Percentiles rank a stretch among this genome's conserved stretches.
Conservation (phyloP, 2,329 filamentous ascomycete species). For the Paraconiothyrium sp. region DNA sequence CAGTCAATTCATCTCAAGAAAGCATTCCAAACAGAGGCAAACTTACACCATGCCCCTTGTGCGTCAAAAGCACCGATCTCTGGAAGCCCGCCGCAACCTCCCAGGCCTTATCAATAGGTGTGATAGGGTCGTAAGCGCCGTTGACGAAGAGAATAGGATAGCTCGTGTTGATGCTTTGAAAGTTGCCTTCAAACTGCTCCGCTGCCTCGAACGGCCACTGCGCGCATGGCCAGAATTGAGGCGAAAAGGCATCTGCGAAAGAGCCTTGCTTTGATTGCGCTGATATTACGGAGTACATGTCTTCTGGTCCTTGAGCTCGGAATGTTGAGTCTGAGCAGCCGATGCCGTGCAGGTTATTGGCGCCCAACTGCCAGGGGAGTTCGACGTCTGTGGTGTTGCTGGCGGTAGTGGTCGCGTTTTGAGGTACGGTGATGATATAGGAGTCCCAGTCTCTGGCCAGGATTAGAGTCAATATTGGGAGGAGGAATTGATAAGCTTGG, state of each 20-base stretch:
- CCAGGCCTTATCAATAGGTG: constrained; percentile 27
- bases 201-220: constrained; percentile 28
- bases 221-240: constrained; percentile 26
- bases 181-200: constrained; percentile 27
- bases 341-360: constrained; percentile 26
- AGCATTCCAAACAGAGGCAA: too few relatives aligned
- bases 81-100: constrained; percentile 26
- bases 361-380: constrained; percentile 19
- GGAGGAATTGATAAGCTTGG: constrained; percentile 10
- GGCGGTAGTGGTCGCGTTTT: constrained; percentile 12
- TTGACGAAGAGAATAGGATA: constrained; percentile 28
- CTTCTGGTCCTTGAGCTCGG: constrained; percentile 23
- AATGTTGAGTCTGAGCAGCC: constrained; percentile 23
- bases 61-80: constrained; percentile 9
- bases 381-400: constrained; percentile 14
- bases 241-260: constrained; percentile 21
- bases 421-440: not conserved
- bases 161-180: constrained; percentile 24
- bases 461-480: constrained; percentile 2
- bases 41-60: constrained; percentile 7
- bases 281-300: constrained; percentile 21
- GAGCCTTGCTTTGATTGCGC: constrained; percentile 23
- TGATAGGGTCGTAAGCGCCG: constrained; percentile 27
- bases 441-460: constrained; percentile 19
- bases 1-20: not conserved